Evolutionary conservation across 176 grass and related monocot genomes (phyloP), one percentile per base, ranked within the genome.

Genomic region (Musa beccarii): DNA sequence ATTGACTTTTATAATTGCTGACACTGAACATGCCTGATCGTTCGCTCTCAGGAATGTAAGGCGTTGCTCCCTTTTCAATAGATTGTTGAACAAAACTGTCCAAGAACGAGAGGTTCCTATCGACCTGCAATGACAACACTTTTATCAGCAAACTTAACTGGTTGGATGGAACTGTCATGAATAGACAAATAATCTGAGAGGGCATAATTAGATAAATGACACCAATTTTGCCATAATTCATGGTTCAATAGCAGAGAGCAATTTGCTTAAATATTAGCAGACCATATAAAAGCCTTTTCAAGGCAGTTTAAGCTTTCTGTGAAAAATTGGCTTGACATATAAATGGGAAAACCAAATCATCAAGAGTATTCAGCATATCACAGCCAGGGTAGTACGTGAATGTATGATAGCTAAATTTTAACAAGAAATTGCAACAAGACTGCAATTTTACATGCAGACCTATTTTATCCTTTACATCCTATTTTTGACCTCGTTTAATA

Each of bases 31-130:
- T 88, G n/a, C 96, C 87, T 19, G 77, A 86, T 59, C 91, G 86
- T 59, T 95, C 89, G 1, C 77, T 89, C 75, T 92, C 96, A 3
- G 89, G 87, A 89, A 99, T 83, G 76, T 95, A 99, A 71, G 91
- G 89, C 54, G 83, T 78, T 0, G 87, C 91, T 14, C 96, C 96
- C 12, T 95, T 92, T 81, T 99, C 91, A 79, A 99, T 92, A 68
- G 96, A 88, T 86, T 89, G 86, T 78, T 89, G 81, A 9, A 99
- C 87, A 72, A 84, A 99, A 74, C 73, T 78, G 62, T 84, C 85
- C 71, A 99, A 79, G 86, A 99, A 95, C 1, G 91, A 81, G 65
- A 95, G 85, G 61, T 79, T 89, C 82, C 59, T 86, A 75, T 99
- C 89, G 0, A 99, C 76, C 96, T 99, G 91, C 59, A 80, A 81